phyloP scores from a whole-genome alignment of 208 protist species.

The Trypanosoma avium region DNA sequence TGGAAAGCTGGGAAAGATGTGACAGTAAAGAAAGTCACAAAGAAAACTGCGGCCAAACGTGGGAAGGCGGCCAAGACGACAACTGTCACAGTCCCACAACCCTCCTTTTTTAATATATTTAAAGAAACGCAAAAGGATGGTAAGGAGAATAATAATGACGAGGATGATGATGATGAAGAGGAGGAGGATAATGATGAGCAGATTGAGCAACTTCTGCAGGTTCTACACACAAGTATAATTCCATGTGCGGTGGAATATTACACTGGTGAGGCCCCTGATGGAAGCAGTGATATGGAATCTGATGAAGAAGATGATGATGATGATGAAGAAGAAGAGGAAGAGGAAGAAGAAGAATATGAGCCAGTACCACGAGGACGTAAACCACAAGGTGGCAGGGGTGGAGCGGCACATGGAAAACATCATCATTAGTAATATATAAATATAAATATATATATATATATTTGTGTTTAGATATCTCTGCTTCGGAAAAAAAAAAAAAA shows the following conservation, averaged over 20 bases:
- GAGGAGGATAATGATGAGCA: constrained; percentile 66
- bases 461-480: too few species aligned
- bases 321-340: constrained; percentile 70
- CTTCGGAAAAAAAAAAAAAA: too few species aligned
- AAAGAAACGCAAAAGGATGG: constrained; percentile 29
- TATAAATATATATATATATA: constrained; percentile 5
- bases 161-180: constrained; percentile 36
- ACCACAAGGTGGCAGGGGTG: constrained; percentile 1
- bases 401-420: constrained; percentile 15
- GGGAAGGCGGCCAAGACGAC: constrained; percentile 45
- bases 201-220: constrained; percentile 33
- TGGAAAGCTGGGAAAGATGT: constrained; percentile 85
- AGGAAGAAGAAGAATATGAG: constrained; percentile 25
- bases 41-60: constrained; percentile 59
- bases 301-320: constrained; percentile 76
- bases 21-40: constrained; percentile 49
- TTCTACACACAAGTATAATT: constrained; percentile 70
- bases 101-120: constrained; percentile 87
- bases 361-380: background rate
- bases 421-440: constrained; percentile 10
- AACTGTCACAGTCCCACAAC: constrained; percentile 40
- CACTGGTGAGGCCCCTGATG: constrained; percentile 86
- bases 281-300: constrained; percentile 61
- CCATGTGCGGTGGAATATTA: constrained; percentile 81
- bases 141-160: constrained; percentile 14